These are phyloP conservation scores for Meripilus lineatus DNA, from an alignment of 1,284 basidiomycete species.

Conservation along the genomic window DNA sequence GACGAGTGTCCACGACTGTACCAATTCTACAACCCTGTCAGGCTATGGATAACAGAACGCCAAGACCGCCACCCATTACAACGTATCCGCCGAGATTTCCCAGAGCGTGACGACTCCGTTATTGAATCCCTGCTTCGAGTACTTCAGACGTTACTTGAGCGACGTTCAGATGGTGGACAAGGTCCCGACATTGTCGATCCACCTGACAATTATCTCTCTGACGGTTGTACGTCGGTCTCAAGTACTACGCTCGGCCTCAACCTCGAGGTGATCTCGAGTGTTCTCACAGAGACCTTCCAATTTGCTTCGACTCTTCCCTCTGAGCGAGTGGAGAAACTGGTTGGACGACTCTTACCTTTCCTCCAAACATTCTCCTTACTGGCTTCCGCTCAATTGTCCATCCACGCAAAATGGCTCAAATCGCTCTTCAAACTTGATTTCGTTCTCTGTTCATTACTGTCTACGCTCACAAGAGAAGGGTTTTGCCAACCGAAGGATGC, in stretches of 20 bases:
- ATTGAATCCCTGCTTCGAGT: conserved; percentile 54
- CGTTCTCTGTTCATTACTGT: conserved; percentile 72
- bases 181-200: conserved; percentile 33
- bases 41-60: conserved; percentile 39
- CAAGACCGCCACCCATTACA: conserved; percentile 12
- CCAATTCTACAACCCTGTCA: conserved; percentile 46
- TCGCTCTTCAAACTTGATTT: conserved; percentile 83
- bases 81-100: neutral
- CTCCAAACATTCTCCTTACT: conserved; percentile 53
- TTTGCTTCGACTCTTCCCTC: conserved; percentile 15
- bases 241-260: too few relatives aligned
- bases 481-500: conserved; percentile 87
- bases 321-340: conserved; percentile 21
- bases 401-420: conserved; percentile 65
- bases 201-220: conserved; percentile 29
- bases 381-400: conserved; percentile 47
- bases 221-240: too few relatives aligned
- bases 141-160: conserved; percentile 28
- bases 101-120: conserved; percentile 27
- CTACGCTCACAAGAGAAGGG: conserved; percentile 77
- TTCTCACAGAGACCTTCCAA: neutral
- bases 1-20: conserved; percentile 34
- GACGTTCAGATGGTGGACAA: too few relatives aligned
- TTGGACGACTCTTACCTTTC: conserved; percentile 60
- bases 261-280: too few relatives aligned